Evolutionary conservation across 2,329 filamentous ascomycete species (phyloP).

Genomic region (Fonsecaea multimorphosa): DNA sequence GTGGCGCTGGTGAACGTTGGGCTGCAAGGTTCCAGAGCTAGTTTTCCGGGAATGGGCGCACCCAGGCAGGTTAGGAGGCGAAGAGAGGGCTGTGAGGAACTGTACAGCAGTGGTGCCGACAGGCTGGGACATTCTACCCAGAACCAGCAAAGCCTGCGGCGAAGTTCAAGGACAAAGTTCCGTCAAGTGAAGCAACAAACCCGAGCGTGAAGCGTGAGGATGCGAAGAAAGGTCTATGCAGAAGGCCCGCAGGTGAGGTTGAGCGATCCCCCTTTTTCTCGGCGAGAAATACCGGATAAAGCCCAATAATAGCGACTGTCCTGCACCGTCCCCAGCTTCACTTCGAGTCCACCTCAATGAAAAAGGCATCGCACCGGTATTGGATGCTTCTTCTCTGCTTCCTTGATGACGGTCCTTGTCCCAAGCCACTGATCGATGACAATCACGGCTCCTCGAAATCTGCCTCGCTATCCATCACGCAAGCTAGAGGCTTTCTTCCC

Average conservation of each 20-base stretch:
- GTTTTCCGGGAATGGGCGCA: not conserved
- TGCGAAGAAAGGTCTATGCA: not conserved
- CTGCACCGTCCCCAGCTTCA: not conserved
- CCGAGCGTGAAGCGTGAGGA: not conserved
- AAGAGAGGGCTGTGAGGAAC: not conserved
- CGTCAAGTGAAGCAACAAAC: not conserved
- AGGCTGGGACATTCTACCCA: not conserved
- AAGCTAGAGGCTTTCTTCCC: not conserved
- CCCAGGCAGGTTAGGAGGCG: not conserved
- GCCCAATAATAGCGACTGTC: not conserved
- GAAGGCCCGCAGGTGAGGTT: not conserved
- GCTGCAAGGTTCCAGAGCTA: not conserved
- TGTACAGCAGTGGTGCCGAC: not conserved
- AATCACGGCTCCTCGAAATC: not conserved
- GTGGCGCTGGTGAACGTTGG: not conserved
- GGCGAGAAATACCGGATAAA: not conserved
- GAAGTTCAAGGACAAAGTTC: not conserved
- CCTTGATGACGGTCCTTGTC: not conserved
- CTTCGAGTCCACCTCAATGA: not conserved
- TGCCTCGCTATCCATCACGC: not conserved
- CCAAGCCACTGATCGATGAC: not conserved
- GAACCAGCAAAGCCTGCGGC: not conserved
- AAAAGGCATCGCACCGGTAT: not conserved
- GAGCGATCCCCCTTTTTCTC: not conserved
- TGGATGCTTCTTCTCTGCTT: not conserved